A percentile compares a stretch with the other conserved stretches of the same genome.
Evolutionary conservation across 2,329 filamentous ascomycete species (phyloP).

Genomic region (Juglanconis oblonga): DNA sequence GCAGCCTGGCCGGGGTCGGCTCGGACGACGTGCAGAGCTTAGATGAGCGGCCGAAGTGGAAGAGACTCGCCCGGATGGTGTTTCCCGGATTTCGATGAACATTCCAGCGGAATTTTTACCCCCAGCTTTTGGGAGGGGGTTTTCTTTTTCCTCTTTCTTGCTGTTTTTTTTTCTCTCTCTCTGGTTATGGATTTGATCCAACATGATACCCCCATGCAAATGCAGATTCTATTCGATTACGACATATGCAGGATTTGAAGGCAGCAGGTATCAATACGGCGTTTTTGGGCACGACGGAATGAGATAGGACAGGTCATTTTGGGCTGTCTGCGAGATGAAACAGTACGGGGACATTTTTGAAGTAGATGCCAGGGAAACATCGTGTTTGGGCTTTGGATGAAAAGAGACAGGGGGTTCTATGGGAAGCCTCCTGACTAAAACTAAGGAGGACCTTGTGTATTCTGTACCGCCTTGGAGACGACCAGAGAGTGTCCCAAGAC

Average conservation of each 20-base stretch:
- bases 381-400: too few relatives aligned
- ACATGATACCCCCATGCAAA: not conserved
- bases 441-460: too few relatives aligned
- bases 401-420: too few relatives aligned
- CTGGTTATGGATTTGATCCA: not conserved
- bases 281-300: not conserved
- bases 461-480: too few relatives aligned
- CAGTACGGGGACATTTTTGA: too few relatives aligned
- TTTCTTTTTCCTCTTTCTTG: not conserved
- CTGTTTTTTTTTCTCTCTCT: conserved; percentile 4
- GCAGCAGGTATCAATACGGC: not conserved
- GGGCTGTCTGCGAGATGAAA: too few relatives aligned
- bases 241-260: not conserved
- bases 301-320: too few relatives aligned
- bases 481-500: too few relatives aligned
- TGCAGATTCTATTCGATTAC: not conserved
- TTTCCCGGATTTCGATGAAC: conserved; percentile 13
- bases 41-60: conserved; percentile 17
- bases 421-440: too few relatives aligned
- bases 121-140: not conserved
- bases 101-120: not conserved
- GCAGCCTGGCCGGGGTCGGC: conserved; percentile 25
- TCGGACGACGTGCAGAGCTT: conserved; percentile 20
- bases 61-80: not conserved
- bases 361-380: too few relatives aligned